phyloP scores from a whole-genome alignment of 768 basidiomycete species.

The Ramaria sp. region DNA sequence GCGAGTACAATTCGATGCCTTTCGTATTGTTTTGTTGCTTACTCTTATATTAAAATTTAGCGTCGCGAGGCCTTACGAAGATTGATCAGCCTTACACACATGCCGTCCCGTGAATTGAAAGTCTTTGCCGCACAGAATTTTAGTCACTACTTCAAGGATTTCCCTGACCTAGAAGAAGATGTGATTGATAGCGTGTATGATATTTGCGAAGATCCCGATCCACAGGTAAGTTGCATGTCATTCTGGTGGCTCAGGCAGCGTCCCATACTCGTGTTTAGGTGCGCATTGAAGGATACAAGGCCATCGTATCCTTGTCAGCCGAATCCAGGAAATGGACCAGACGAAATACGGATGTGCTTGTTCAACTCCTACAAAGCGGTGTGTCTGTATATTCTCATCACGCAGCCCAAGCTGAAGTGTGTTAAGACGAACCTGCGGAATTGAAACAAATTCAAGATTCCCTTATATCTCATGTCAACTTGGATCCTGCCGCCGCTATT shows the following conservation, averaged over 20 bases:
- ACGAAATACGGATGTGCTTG: conserved; percentile 62
- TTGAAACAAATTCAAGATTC: conserved; percentile 49
- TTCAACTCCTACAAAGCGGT: conserved; percentile 72
- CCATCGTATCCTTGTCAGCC: conserved; percentile 40
- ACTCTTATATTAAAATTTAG: neutral
- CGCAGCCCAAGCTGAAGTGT: neutral
- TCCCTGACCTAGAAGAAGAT: conserved; percentile 61
- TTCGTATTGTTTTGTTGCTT: neutral
- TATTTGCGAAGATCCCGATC: conserved; percentile 58
- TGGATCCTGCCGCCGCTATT: conserved; percentile 49
- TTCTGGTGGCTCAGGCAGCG: neutral
- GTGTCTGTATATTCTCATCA: conserved; percentile 18
- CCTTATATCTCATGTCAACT: conserved; percentile 48
- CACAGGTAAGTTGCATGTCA: conserved; percentile 27
- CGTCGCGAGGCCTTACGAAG: conserved; percentile 25
- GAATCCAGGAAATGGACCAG: conserved; percentile 49
- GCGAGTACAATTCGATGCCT: neutral
- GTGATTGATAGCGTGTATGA: conserved; percentile 74
- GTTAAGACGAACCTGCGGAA: conserved; percentile 53
- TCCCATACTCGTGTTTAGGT: conserved; percentile 29
- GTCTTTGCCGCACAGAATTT: conserved; percentile 48
- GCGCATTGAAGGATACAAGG: conserved; percentile 56
- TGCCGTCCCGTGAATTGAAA: conserved; percentile 35
- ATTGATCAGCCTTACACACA: conserved; percentile 44
- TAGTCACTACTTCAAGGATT: conserved; percentile 48